Evolutionary conservation across 2,329 filamentous ascomycete species (phyloP), one percentile per base, ranked within the genome.

Genomic region (Eutypa lata): DNA sequence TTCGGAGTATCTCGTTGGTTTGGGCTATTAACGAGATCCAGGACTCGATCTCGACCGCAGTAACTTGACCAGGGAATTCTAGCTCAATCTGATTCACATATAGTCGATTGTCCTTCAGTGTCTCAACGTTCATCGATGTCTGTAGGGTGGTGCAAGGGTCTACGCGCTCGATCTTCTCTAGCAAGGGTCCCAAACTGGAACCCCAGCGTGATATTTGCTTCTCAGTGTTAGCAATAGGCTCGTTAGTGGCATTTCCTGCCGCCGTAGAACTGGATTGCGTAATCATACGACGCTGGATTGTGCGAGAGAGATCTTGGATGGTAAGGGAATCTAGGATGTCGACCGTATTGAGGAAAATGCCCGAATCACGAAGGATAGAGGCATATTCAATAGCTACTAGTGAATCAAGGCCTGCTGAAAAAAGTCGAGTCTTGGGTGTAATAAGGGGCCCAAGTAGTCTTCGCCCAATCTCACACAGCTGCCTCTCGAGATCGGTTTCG

Each of bases 31-130:
- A 60, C 2, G 61, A 52, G 24, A 92, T 73, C 8, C 81, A 80
- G 1, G 70, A 61, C 2, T 65, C 65, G 6, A 91, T 68, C 13
- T 73, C 59, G 0, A 72, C 58, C 2, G 66, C 35, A 1, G 63
- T 60, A 31, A 75, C 63, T 0, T 61, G 55, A 0, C 66, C 44
- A 1, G 76, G 66, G 11, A 89, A 71, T n/a, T 81, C 73, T 1
- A 95, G 66, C 60, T 88, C 81, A 11, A 94, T 73, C 75, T 86
- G 86, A 61, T 96, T 97, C 71, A 87, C 89, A 65, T 97, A 96
- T 7, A 86, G 78, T 46, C 70, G 71, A 2, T 76, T 57, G 54
- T 86, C 75, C 18, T 73, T 76, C 2, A 77, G 69, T 1, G 90
- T 92, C 71, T 96, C 90, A 0, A 82, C 77, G 16, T 96, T 76